Base-by-base conservation (phyloP, 371 early-diverging fungal species). In the Zopfochytrium polystomum region DNA sequence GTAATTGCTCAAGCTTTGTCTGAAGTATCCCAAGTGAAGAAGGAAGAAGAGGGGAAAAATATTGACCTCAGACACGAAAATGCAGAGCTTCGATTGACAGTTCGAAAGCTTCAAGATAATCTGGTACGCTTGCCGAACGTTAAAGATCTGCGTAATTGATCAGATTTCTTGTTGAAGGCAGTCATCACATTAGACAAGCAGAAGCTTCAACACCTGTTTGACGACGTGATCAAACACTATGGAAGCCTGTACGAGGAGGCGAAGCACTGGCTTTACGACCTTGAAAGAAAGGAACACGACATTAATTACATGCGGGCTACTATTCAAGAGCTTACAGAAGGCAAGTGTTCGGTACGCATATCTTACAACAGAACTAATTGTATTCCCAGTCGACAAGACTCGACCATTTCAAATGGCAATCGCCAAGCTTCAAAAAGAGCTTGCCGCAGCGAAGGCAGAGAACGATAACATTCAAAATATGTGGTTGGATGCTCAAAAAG, bases 201-300 rank as follows among this genome's bases (percentile, higher is more conserved):
- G 50, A 27, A 25, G 30, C 3, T 63, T 30, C 32, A 65, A 29
- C 31, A 63, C 11, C 54, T 52, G 25, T 63, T 61, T 58, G 31
- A 60, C 6, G 69, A 76, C 13, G 51, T 77, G 31, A 71, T 67
- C 33, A 26, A 32, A 5, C 75, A 76, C 35, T 76, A 73, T 55
- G 55, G 47, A 20, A 56, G 52, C 20, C 67, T 78, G 22, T 70
- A 73, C 57, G 71, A 74, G 9, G 78, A 78, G 52, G 63, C 72
- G 22, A 67, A 73, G 35, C 68, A 75, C 50, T 55, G 79, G 31
- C 65, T 72, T 38, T 80, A 78, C 57, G 68, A 68, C 7, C 56
- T 79, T 31, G 79, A 80, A 50, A 55, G 76, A 22, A 74, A 72
- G 52, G 80, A 80, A 56, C 78, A 78, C 52, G 81, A 80, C 60